Base-by-base conservation (phyloP, 2,329 filamentous ascomycete species). In the Aurifilum marmelostoma region DNA sequence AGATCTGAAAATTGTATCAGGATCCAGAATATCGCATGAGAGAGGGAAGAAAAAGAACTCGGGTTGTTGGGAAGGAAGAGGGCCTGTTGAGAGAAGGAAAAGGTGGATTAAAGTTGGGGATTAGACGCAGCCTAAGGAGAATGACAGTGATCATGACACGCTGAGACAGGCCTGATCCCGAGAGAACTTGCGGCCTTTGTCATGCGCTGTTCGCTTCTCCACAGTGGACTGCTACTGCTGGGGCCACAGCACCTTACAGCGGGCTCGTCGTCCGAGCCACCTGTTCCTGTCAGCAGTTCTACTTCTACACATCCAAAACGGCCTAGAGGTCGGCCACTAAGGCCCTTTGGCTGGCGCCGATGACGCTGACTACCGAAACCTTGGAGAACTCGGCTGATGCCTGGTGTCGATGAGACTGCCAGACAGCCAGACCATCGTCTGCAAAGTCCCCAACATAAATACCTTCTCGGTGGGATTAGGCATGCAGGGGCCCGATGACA, bases 161-260 rank as follows among this genome's bases (percentile, higher is more conserved):
- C 37, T 32, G 61, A 50, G 39, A 47, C 63, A 43, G 43, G 34
- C 8, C 58, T n/a, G 32, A 29, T 9, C 41, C 43, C 32, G 6
- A 65, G 32, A 24, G n/a, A 59, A 47, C 18, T 50, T 24, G 18
- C 37, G 63, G 54, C 21, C 56, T 18, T 56, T 52, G 63, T 58
- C 58, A 66, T 66, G 63, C 59, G 59, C 47, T 67, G 59, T 67
- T 67, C 59, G 32, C 67, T 69, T 69, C 67, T 59, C 67, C 67
- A 69, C 67, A 67, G 27, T 63, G 47, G 47, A 41, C 43, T 39
- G 24, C 67, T 39, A 32, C 67, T 58, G 63, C 63, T 62, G 67
- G 66, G 52, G 63, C 43, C 43, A 21, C 63, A 43, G 21, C 24
- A 58, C 16, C 41, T 50, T 24, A 21, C 37, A 32, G 37, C 9